Evolutionary conservation across 441 rosid genomes (phyloP).

Genomic region (Euphorbia celastroides): DNA sequence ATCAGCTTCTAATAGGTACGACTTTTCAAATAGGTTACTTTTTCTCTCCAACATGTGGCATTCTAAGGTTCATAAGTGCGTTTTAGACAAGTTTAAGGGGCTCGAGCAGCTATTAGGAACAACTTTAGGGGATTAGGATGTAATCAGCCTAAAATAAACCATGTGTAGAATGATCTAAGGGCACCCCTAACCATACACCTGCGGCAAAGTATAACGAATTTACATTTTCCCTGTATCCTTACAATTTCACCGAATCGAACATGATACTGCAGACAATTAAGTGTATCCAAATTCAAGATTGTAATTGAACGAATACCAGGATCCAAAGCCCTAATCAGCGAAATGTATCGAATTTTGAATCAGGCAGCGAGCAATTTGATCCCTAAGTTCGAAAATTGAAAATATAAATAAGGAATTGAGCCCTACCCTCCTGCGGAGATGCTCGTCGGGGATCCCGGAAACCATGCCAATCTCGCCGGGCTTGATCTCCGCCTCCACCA

Average conservation of each 20-base stretch:
- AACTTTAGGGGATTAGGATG: no score
- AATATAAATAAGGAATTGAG: not conserved
- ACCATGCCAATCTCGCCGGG: conserved; percentile 86
- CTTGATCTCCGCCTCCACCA: conserved; percentile 66
- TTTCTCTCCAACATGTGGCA: no score
- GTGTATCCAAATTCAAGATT: not conserved
- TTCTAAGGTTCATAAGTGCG: no score
- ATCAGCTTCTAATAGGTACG: no score
- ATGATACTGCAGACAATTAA: not conserved
- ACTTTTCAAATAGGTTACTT: no score
- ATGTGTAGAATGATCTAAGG: not conserved
- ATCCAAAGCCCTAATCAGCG: conserved; percentile 16
- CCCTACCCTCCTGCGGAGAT: conserved; percentile 61
- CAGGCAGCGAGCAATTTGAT: not conserved
- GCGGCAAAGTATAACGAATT: not conserved
- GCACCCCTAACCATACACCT: not conserved
- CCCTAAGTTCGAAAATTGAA: not conserved
- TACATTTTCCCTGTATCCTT: not conserved
- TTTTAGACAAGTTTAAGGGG: no score
- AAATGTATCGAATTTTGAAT: not conserved
- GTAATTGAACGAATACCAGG: not conserved
- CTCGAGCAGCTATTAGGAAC: no score
- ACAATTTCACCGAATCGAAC: not conserved
- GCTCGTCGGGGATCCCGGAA: conserved; percentile 92
- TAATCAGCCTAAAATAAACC: no score